A percentile compares a stretch with the other conserved stretches of the same genome.
phyloP scores from a whole-genome alignment of 2,329 filamentous ascomycete species.

The Neofusicoccum kwambonambiense region DNA sequence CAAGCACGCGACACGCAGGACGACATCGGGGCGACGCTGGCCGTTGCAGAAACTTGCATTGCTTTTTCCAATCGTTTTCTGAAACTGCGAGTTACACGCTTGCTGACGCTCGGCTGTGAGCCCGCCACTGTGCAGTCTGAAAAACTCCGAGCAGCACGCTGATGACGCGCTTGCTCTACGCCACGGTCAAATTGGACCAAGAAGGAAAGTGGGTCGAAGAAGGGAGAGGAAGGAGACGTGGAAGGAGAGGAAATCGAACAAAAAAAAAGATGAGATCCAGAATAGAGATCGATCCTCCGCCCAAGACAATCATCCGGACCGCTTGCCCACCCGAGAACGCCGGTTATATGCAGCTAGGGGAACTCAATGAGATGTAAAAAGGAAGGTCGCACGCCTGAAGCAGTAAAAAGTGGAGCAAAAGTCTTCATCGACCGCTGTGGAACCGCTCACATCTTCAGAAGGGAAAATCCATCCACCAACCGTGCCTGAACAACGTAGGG shows the following conservation, averaged over 20 bases:
- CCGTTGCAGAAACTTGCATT: not conserved
- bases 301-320: slow-evolving; percentile 6
- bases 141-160: not conserved
- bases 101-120: not conserved
- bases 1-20: not conserved
- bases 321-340: slow-evolving; percentile 10
- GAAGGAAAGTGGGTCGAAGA: not conserved
- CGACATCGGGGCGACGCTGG: too few species aligned
- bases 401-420: slow-evolving; percentile 2
- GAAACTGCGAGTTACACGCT: slow-evolving; percentile 2
- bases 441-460: slow-evolving; percentile 7
- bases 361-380: slow-evolving; percentile 14
- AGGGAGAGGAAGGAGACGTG: not conserved
- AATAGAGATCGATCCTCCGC: slow-evolving; percentile 8
- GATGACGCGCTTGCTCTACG: not conserved
- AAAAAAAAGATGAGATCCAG: slow-evolving; percentile 10
- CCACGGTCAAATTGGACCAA: not conserved
- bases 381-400: slow-evolving; percentile 9
- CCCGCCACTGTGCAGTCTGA: not conserved
- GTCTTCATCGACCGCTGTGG: not conserved
- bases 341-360: slow-evolving; percentile 14
- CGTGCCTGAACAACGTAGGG: slow-evolving; percentile 11
- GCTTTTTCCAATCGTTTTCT: slow-evolving; percentile 6
- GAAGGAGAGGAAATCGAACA: slow-evolving; percentile 3
- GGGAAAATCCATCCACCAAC: slow-evolving; percentile 4